Base-by-base conservation (phyloP, 2,329 filamentous ascomycete species). In the Neocucurbitaria cava region DNA sequence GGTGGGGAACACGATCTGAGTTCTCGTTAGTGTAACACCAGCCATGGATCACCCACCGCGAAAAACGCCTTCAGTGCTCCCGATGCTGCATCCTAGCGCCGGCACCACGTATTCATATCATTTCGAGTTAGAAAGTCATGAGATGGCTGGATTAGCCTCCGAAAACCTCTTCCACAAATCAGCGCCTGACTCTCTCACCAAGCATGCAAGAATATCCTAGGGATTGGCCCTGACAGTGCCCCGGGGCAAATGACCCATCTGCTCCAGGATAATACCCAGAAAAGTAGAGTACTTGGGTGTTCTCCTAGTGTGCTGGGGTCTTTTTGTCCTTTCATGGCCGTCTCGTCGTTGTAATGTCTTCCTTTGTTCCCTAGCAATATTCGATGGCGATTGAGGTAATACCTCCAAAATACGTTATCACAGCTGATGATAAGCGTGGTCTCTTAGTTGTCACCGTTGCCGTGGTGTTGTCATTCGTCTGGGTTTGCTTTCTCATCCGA, bases 381-480 rank as follows among this genome's bases (percentile, higher is more conserved):
- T 55, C 33, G 28, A 71, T 72, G 65, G 59, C 62, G 44, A 58
- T 46, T 31, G 57, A 59, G 41, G 59, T 65, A 24, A 59, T 58
- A 13, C 68, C 69, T 40, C 58, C 70, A n/a, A 68, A 68, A 2
- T 73, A 65, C 39, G 46, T 61, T 18, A 73, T 74, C 52, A 69
- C 66, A 7, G 58, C 56, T 2, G 40, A 67, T 49, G 70, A 74
- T 49, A 72, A 73, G 52, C 64, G 70, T 15, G 71, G 70, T n/a
- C 55, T 75, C n/a, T 61, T 75, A 8, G 64, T 71, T 8, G 66
- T 74, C 24, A 67, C 67, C 0, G 68, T 66, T 17, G 67, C 61
- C 10, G 52, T 59, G 3, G 68, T 66, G 3, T 43, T 72, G 21
- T 64, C 65, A 6, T 75, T 73, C 51, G 63, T 73, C 10, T 65